A percentile compares a stretch with the other conserved stretches of the same genome.
Evolutionary conservation across 208 protist species (phyloP).

Genomic region (Leishmania braziliensis): DNA sequence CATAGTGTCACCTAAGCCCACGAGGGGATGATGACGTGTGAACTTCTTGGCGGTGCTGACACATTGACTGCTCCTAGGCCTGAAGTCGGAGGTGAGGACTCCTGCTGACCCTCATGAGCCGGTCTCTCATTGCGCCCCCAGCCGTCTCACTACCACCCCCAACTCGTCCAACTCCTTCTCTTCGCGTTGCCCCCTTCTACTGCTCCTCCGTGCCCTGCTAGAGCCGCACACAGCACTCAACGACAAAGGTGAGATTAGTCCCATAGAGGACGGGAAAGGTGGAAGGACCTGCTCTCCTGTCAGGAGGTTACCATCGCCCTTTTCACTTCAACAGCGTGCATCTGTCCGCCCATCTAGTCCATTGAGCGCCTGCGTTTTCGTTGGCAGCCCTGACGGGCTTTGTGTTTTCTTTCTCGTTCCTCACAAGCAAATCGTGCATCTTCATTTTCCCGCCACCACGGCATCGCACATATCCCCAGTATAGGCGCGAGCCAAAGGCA

Average conservation of each 20-base stretch:
- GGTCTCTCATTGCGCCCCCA: neutral
- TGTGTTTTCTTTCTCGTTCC: neutral
- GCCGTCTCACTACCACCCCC: neutral
- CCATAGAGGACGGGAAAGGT: neutral
- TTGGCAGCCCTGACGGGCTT: neutral
- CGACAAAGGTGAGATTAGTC: neutral
- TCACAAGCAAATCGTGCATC: neutral
- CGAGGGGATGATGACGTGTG: neutral
- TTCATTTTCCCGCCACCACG: neutral
- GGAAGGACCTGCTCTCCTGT: neutral
- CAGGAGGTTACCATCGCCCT: neutral
- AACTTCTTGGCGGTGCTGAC: neutral
- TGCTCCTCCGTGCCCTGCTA: neutral
- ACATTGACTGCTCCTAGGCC: neutral
- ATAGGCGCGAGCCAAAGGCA: neutral
- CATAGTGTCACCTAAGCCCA: neutral
- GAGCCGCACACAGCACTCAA: neutral
- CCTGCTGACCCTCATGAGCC: neutral
- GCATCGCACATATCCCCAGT: neutral
- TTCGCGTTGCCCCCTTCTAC: neutral
- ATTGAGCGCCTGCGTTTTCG: neutral
- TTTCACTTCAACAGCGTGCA: neutral
- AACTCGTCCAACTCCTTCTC: neutral
- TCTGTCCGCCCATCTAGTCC: neutral
- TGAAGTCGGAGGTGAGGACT: neutral